A percentile compares a stretch with the other conserved stretches of the same genome.
Evolutionary conservation across 2,329 filamentous ascomycete species (phyloP).

Genomic region (Microcyclospora pomicola): DNA sequence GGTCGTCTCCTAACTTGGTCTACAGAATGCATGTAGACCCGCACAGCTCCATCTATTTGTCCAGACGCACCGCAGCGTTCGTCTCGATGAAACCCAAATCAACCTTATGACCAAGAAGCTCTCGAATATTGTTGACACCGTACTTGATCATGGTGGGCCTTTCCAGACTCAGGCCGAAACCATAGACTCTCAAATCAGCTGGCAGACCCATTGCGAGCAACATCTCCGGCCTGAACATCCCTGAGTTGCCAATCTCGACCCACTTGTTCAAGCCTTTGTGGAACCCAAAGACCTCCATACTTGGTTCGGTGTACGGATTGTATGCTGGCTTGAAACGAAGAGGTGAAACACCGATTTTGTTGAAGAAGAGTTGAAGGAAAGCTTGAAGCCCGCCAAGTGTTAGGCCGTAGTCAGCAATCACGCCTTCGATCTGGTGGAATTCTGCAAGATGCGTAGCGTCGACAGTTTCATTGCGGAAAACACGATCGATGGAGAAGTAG

Average conservation of each 20-base stretch:
- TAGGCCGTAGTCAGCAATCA: constrained; percentile 91
- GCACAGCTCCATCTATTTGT: constrained; percentile 38
- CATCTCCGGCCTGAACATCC: constrained; percentile 99
- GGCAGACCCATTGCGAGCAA: constrained; percentile 86
- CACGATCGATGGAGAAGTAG: constrained; percentile 96
- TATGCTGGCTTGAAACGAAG: constrained; percentile 96
- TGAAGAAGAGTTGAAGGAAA: constrained; percentile 92
- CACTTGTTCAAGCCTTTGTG: constrained; percentile 80
- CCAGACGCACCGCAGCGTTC: constrained; percentile 80
- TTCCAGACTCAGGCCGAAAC: constrained; percentile 84
- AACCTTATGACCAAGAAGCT: constrained; percentile 87
- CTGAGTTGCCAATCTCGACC: constrained; percentile 94
- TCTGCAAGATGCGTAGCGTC: constrained; percentile 94
- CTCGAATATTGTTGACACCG: constrained; percentile 66
- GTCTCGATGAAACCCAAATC: constrained; percentile 84
- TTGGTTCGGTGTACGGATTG: constrained; percentile 89
- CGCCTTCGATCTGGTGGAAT: constrained; percentile 97
- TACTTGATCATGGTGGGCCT: constrained; percentile 96
- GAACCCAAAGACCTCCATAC: constrained; percentile 96
- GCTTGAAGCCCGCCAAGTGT: constrained; percentile 86
- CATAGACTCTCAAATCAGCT: constrained; percentile 83
- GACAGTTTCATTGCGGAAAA: constrained; percentile 95
- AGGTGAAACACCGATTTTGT: constrained; percentile 78
- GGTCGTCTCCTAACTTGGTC: no score
- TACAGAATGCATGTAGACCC: no score